Evolutionary conservation across 495 filamentous ascomycete genomes (phyloP), one percentile per base, ranked within the genome.

Genomic region (Lepidopterella palustris): DNA sequence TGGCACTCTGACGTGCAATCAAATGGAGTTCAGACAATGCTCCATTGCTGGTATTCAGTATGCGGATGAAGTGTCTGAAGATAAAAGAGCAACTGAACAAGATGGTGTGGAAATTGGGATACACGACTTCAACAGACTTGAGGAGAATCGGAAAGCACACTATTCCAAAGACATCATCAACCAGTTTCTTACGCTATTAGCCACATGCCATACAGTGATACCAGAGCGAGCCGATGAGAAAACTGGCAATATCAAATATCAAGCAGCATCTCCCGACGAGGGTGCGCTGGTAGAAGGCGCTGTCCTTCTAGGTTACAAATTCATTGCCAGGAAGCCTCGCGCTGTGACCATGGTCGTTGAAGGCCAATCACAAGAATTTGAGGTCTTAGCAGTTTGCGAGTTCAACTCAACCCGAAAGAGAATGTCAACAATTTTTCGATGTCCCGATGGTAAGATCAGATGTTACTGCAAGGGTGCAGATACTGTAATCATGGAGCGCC

Each of bases 381-480:
- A 99, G 68, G 79, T 99, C 28, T 75, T 99, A 51, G 92, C 92
- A 15, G 91, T 99, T 27, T 95, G 92, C 71, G 95, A 99, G 73
- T 99, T 99, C 79, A 97, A 99, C 74, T 97, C 93, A 2, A 95
- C 95, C 20, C 78, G 95, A 52, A 99, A 99, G 74, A 80, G 95
- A 50, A 99, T 99, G 95, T 97, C 93, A 3, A 88, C 92, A 6
- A 92, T 99, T 62, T 95, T 91, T 77, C 84, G 93, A 25, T 96
- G 93, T 68, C 95, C 95, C 0, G 95, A 99, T 75, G 95, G 93
- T 54, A 96, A 91, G 74, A 84, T 99, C 52, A 80, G 92, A 35
- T 83, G 87, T 61, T 99, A 96, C 70, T 91, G 86, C 74, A 99
- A 99, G 73, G 95, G 95, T 65, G 95, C 95, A 42, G 95, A 99